Evolutionary conservation across 2,329 filamentous ascomycete genomes (phyloP).

Genomic region (Fusarium sp.): DNA sequence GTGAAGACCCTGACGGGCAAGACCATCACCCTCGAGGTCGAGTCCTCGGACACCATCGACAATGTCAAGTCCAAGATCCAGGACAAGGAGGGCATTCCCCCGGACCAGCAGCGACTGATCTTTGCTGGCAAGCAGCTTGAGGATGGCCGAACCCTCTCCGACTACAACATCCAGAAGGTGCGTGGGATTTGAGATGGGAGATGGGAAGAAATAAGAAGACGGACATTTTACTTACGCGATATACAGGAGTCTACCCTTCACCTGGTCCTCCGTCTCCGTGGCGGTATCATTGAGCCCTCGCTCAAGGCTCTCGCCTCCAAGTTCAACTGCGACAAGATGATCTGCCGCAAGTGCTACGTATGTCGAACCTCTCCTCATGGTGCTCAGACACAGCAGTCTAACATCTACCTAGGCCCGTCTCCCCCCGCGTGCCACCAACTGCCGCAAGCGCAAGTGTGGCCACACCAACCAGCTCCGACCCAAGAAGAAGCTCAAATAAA

Average conservation of each 20-base stretch:
- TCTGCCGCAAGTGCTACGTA: conserved; percentile 99
- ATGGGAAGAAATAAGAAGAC: neutral
- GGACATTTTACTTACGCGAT: conserved; percentile 45
- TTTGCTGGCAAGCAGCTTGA: conserved; percentile 99
- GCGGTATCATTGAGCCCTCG: conserved; percentile 99
- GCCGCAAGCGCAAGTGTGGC: conserved; percentile 99
- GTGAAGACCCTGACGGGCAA: conserved; percentile 99
- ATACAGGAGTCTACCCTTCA: conserved; percentile 94
- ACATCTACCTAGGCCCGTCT: conserved; percentile 73
- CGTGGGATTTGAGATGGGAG: conserved; percentile 47
- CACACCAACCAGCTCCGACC: conserved; percentile 99
- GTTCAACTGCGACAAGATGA: conserved; percentile 99
- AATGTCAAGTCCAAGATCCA: conserved; percentile 99
- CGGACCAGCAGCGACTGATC: conserved; percentile 98
- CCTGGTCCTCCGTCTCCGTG: conserved; percentile 97
- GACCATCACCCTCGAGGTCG: conserved; percentile 99
- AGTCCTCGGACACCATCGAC: conserved; percentile 99
- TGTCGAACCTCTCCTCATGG: conserved; percentile 50
- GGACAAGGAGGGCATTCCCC: conserved; percentile 99
- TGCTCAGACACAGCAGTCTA: neutral
- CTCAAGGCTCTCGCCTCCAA: conserved; percentile 98
- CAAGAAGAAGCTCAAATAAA: conserved; percentile 99
- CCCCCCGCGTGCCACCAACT: conserved; percentile 98
- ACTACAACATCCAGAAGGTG: conserved; percentile 99
- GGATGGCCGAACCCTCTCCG: conserved; percentile 94